Conservation (phyloP, 2,329 filamentous ascomycete genomes). For the Arthrobotrys conoides region DNA sequence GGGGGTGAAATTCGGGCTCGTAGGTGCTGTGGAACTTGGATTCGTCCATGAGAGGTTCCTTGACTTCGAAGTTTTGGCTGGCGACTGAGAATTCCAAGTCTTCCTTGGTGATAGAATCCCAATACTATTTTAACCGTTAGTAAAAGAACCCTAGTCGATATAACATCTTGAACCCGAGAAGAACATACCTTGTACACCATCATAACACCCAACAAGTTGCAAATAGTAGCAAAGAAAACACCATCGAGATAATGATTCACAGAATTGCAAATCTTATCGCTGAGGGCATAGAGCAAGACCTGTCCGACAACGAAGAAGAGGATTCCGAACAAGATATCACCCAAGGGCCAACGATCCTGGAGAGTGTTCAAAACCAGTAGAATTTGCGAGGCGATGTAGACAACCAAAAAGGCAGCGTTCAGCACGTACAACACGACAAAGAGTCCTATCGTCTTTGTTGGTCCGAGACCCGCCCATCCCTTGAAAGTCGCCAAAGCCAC, state of each 20-base stretch:
- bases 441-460: slow-evolving; percentile 86
- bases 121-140: slow-evolving; percentile 78
- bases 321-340: slow-evolving; percentile 89
- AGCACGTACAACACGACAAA: slow-evolving; percentile 94
- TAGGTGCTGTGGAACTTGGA: slow-evolving; percentile 68
- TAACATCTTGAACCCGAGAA: background rate
- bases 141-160: background rate
- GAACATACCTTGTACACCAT: slow-evolving; percentile 94
- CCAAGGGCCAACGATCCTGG: slow-evolving; percentile 94
- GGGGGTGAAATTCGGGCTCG: slow-evolving; percentile 58
- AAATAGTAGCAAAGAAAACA: slow-evolving; percentile 91
- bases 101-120: slow-evolving; percentile 98
- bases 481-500: slow-evolving; percentile 94
- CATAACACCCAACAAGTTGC: slow-evolving; percentile 96
- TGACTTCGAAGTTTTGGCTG: slow-evolving; percentile 95
- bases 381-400: slow-evolving; percentile 90
- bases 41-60: slow-evolving; percentile 86
- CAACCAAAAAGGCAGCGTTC: slow-evolving; percentile 85
- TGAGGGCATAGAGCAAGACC: slow-evolving; percentile 92
- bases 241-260: slow-evolving; percentile 95
- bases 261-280: slow-evolving; percentile 83
- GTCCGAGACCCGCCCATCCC: slow-evolving; percentile 85
- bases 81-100: slow-evolving; percentile 98
- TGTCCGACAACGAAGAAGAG: slow-evolving; percentile 94
- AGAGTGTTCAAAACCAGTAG: slow-evolving; percentile 89